Conservation (phyloP, 75 land plant species). For the Selaginella moellendorffii region DNA sequence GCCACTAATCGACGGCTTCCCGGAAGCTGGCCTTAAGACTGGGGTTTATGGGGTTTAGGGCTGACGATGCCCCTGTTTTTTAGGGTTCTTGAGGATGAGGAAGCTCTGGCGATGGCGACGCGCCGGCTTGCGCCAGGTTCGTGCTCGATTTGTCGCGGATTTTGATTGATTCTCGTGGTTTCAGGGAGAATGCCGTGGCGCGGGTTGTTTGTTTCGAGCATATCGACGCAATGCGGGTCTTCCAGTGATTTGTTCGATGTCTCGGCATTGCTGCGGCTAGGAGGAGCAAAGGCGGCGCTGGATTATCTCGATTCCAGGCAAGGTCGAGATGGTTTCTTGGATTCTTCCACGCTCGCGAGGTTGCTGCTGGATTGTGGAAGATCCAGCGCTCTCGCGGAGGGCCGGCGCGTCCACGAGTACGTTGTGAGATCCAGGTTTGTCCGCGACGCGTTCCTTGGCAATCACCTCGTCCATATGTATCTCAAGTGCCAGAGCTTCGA, state of each 20-base stretch:
- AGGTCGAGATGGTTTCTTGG: not conserved
- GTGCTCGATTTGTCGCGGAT: too few relatives aligned
- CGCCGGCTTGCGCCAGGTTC: too few relatives aligned
- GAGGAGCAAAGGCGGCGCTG: not conserved
- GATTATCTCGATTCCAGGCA: not conserved
- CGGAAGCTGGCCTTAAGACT: not conserved
- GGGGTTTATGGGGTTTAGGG: too few relatives aligned
- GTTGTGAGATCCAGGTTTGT: not conserved
- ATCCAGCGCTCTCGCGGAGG: not conserved
- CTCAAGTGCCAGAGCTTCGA: not conserved
- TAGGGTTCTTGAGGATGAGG: constrained; percentile 65
- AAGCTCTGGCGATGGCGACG: too few relatives aligned
- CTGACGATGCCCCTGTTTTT: too few relatives aligned
- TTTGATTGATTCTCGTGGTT: too few relatives aligned
- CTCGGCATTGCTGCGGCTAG: not conserved
- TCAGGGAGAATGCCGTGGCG: too few relatives aligned
- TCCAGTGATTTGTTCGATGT: not conserved
- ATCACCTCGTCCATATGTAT: not conserved
- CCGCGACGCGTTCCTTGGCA: not conserved
- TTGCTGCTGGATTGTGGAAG: not conserved
- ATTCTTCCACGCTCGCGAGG: not conserved
- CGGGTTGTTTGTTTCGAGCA: too few relatives aligned
- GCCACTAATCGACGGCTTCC: too few relatives aligned
- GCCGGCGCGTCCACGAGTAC: not conserved
- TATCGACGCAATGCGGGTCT: not conserved